Base-by-base conservation (phyloP, 805 yeast species). In the Suhomyces tanzawaensis region DNA sequence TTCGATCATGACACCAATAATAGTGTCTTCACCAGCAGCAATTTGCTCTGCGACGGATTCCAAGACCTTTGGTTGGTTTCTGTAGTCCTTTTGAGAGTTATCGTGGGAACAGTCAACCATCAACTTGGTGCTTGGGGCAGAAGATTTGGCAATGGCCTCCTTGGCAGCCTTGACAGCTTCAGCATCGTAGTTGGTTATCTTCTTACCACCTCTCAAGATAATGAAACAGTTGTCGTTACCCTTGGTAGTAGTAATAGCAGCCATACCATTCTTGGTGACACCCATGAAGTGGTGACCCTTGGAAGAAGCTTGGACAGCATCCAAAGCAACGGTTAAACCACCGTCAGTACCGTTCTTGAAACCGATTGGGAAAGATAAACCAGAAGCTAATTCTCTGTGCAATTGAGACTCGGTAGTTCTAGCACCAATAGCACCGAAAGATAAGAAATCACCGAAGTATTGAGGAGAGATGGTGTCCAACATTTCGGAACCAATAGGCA, bases 21-120 rank as follows among this genome's bases (percentile, higher is more conserved):
- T 80, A 42, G 70, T 69, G 37, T 77, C 76, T 62, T 88, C 95
- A 55, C 99, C 99, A 19, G 66, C 70, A 25, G 85, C 67, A 32
- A 91, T 72, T 69, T 93, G 98, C 50, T 78, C 79, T 34, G 91
- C 88, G 39, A 91, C 93, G 41, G 74, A 79, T 19, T 75, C 69
- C 49, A 88, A 82, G n/a, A 93, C 99, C 63, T 75, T 81, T 42
- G 99, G 97, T 71, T 93, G 99, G 71, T 93, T 93, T 60, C 81
- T 78, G 81, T 78, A 89, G 70, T 93, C 93, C 69, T 93, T 93
- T 66, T 76, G 81, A 26, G 97, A 89, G 74, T 93, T 93, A 55
- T 96, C 99, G 67, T 93, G 99, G 32, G 97, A 90, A 69, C 96
- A 93, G 69, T 93, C 99, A 45, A 93, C 85, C 99, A 93, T 93